Base-by-base conservation (phyloP, 768 basidiomycete species). In the Leccinum obscurum region DNA sequence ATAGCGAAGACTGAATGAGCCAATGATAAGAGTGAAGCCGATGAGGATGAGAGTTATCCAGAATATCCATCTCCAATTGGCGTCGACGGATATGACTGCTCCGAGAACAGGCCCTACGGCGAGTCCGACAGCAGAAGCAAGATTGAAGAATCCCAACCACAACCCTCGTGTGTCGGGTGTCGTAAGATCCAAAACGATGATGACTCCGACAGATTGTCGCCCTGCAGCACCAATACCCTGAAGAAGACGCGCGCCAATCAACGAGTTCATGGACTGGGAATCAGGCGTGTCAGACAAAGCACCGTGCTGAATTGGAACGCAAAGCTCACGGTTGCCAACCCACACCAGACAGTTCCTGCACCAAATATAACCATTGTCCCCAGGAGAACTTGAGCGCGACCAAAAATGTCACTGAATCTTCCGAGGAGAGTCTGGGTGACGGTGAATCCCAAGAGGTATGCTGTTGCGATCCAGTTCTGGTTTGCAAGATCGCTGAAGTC, bases 81-180 rank as follows among this genome's bases (percentile, higher is more conserved):
- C 63, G 46, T 80, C 72, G 62, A 79, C 76, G 4, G 80, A 76
- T 54, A 82, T 72, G 39, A 78, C 66, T 22, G 81, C 81, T 7
- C 81, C 81, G 5, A 83, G 61, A 13, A 82, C 72, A 3, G 81
- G 81, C 1, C 81, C 81, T 41, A 80, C 67, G 39, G 81, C 76
- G 8, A 77, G 69, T n/a, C 80, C 79, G n/a, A 77, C 56, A 28
- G 79, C 75, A 24, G 80, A 75, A 1, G 76, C 65, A 35, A 72
- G 68, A 41, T 70, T 75, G 62, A 75, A 75, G 63, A 73, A 75
- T 3, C 74, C 74, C 13, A 76, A 61, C 76, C 76, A 75, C 13
- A 76, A n/a, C 2, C 70, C 71, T 22, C 74, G 72, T 17, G 76
- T 62, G 56, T 77, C 76, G 0, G 76, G 56, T 0, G 76, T 76